phyloP scores from a whole-genome alignment of 2,329 filamentous ascomycete genomes.

The Clarireedia paspali region DNA sequence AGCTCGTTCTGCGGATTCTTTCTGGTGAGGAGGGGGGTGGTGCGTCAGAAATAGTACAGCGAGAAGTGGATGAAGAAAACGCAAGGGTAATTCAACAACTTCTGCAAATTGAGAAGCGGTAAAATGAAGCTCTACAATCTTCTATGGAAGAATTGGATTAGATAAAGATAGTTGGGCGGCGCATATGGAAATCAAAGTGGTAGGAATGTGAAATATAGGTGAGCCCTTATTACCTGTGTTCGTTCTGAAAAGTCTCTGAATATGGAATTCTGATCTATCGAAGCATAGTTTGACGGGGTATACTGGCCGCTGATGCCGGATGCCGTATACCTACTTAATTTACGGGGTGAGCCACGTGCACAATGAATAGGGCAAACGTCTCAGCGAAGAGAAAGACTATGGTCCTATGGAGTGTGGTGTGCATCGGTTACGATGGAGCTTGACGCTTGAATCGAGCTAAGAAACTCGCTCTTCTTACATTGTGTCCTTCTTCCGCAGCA shows the following conservation, averaged over 20 bases:
- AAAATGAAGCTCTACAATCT: neutral
- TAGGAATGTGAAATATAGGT: neutral
- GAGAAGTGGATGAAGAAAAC: conserved; percentile 36
- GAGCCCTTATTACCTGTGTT: neutral
- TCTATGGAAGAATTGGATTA: neutral
- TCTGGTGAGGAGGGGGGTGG: conserved; percentile 26
- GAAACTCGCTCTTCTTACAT: conserved; percentile 18
- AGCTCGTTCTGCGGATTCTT: conserved; percentile 46
- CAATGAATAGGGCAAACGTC: too few relatives aligned
- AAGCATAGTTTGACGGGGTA: too few relatives aligned
- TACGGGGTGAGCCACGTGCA: too few relatives aligned
- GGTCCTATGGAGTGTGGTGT: too few relatives aligned
- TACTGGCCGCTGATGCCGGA: too few relatives aligned
- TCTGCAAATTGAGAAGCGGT: conserved; percentile 35
- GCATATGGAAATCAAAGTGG: neutral
- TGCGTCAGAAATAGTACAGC: conserved; percentile 34
- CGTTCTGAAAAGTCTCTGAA: neutral
- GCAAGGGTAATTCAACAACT: conserved; percentile 42
- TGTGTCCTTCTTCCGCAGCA: neutral
- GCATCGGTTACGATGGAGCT: conserved; percentile 14
- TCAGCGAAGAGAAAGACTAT: too few relatives aligned
- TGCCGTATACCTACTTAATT: too few relatives aligned
- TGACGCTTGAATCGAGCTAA: conserved; percentile 24
- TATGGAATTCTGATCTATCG: too few relatives aligned
- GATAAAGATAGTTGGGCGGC: neutral